These are phyloP conservation scores for Sicyos edulis DNA, from an alignment of 306 rosid species.

Conservation along the genomic window DNA sequence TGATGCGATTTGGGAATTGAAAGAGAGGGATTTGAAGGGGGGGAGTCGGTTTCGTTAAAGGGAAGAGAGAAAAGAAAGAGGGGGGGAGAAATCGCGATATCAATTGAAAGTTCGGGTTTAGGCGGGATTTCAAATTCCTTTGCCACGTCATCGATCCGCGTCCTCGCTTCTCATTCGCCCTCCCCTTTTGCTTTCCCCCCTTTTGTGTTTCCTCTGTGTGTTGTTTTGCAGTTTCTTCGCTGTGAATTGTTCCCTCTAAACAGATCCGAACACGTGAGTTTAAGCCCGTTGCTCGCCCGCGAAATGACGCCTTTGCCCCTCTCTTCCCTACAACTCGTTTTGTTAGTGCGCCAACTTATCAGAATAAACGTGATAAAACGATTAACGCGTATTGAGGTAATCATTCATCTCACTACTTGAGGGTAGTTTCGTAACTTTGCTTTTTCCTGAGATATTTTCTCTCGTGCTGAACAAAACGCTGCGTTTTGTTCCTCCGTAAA, in stretches of 20 bases:
- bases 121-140: conserved; percentile 72
- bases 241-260: conserved; percentile 11
- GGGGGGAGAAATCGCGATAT: conserved; percentile 27
- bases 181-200: neutral
- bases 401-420: neutral
- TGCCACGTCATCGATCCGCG: conserved; percentile 63
- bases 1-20: neutral
- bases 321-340: neutral
- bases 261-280: conserved; percentile 22
- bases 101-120: conserved; percentile 61
- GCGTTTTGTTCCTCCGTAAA: neutral
- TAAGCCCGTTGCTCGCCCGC: neutral
- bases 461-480: neutral
- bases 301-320: neutral
- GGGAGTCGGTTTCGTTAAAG: conserved; percentile 2
- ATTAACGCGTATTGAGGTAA: conserved; percentile 19
- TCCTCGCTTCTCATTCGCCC: neutral
- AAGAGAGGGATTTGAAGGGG: conserved; percentile 23
- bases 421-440: neutral
- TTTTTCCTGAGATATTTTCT: conserved; percentile 1
- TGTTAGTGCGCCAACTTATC: neutral
- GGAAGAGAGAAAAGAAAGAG: neutral
- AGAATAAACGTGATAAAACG: conserved; percentile 25
- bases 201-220: conserved; percentile 65
- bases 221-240: conserved; percentile 22